A percentile compares a stretch with the other conserved stretches of the same genome.
These are phyloP conservation scores for Meyerozyma guilliermondii DNA, from an alignment of 1,139 yeast species.

Conservation along the genomic window DNA sequence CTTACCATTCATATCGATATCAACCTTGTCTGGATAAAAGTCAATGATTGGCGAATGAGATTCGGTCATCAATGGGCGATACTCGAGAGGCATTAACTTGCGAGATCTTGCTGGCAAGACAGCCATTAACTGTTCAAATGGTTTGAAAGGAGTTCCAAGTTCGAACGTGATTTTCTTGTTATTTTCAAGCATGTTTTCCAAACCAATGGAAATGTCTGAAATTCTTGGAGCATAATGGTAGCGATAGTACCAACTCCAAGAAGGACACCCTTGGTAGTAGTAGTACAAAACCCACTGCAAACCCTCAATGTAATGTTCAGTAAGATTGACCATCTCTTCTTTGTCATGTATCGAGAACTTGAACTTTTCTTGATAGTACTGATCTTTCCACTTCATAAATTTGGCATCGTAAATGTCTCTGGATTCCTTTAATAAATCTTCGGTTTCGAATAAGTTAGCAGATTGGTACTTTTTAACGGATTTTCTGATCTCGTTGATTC, in stretches of 20 bases:
- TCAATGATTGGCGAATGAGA: constrained; percentile 82
- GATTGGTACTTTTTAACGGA: constrained; percentile 64
- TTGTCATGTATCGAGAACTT: constrained; percentile 57
- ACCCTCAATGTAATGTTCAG: constrained; percentile 89
- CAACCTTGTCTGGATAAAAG: constrained; percentile 87
- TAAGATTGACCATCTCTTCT: constrained; percentile 52
- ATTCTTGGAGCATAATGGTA: constrained; percentile 93
- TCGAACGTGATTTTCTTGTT: constrained; percentile 54
- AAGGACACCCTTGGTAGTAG: constrained; percentile 83
- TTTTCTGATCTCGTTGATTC: constrained; percentile 38
- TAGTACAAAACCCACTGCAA: constrained; percentile 93
- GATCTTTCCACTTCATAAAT: constrained; percentile 76
- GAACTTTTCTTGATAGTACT: constrained; percentile 75
- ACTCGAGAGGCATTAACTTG: constrained; percentile 69
- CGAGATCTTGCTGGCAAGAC: constrained; percentile 93
- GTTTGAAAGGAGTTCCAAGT: constrained; percentile 75
- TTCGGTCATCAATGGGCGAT: constrained; percentile 85
- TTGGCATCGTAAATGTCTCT: constrained; percentile 65
- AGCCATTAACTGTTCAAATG: constrained; percentile 97
- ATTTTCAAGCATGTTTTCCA: constrained; percentile 43
- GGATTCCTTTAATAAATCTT: constrained; percentile 56
- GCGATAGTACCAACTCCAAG: constrained; percentile 92
- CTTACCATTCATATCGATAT: constrained; percentile 88
- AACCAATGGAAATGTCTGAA: constrained; percentile 73
- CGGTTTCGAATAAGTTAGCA: constrained; percentile 62